Evolutionary conservation across 306 rosid species (phyloP).

Genomic region (Arachis stenosperma): DNA sequence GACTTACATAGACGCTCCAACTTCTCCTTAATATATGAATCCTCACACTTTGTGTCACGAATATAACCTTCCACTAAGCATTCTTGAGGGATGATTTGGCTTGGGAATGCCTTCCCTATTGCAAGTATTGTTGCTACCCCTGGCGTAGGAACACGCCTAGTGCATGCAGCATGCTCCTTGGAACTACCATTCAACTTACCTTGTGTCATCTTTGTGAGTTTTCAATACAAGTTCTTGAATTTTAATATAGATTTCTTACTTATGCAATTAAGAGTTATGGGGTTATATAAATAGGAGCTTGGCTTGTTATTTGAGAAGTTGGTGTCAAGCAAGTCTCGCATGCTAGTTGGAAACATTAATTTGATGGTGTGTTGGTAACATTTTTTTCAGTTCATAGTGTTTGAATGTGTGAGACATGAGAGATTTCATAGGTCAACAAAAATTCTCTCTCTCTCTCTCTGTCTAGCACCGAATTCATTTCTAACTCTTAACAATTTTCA

Average conservation of each 20-base stretch:
- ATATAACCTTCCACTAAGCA: conserved; percentile 95
- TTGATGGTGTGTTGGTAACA: conserved; percentile 47
- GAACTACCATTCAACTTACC: conserved; percentile 44
- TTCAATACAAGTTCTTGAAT: not conserved
- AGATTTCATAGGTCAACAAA: conserved; percentile 39
- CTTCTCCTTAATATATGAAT: conserved; percentile 74
- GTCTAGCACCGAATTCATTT: conserved; percentile 41
- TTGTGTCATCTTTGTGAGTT: conserved; percentile 55
- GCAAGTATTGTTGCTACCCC: conserved; percentile 91
- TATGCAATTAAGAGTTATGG: conserved; percentile 11
- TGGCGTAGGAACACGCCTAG: conserved; percentile 56
- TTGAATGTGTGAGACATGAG: conserved; percentile 52
- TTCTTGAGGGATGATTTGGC: conserved; percentile 90
- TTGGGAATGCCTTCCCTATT: conserved; percentile 86
- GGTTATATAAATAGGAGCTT: conserved; percentile 54
- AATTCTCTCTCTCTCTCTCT: conserved; percentile 40
- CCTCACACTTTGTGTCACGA: conserved; percentile 84
- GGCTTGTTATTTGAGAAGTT: conserved; percentile 53
- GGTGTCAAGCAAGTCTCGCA: conserved; percentile 63
- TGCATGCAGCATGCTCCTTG: conserved; percentile 20
- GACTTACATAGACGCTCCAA: conserved; percentile 88
- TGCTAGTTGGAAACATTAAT: conserved; percentile 47
- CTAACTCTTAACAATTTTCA: conserved; percentile 34
- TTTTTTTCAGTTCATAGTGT: conserved; percentile 42
- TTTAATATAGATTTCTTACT: conserved; percentile 36